These are phyloP conservation scores for Podospora australis DNA, from an alignment of 495 filamentous ascomycete species.

Conservation along the genomic window DNA sequence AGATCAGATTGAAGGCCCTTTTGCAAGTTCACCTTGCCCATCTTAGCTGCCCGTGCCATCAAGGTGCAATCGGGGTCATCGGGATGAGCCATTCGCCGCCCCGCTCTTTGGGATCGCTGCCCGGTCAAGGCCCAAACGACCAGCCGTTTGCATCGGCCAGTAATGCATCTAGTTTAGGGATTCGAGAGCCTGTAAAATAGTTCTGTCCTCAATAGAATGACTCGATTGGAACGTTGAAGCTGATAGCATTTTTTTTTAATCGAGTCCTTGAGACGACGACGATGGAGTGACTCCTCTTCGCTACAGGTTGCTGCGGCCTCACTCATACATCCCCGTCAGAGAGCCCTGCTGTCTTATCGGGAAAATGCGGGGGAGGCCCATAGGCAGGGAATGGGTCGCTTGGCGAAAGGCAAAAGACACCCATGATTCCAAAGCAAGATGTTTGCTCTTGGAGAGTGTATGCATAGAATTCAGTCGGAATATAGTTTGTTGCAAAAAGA, in stretches of 20 bases:
- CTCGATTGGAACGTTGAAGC: neutral
- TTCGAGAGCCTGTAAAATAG: too few species aligned
- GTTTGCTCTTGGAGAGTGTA: neutral
- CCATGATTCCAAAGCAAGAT: neutral
- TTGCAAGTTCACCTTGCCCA: too few species aligned
- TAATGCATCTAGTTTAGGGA: too few species aligned
- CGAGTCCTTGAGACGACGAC: neutral
- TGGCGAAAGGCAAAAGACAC: neutral
- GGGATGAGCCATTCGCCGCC: too few species aligned
- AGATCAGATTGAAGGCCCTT: too few species aligned
- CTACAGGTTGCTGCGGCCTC: neutral
- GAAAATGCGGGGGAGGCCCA: constrained; percentile 5
- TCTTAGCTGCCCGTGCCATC: too few species aligned
- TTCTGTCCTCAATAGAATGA: too few species aligned
- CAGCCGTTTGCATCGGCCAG: too few species aligned
- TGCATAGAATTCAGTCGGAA: neutral
- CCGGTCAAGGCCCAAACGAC: too few species aligned
- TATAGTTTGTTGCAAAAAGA: too few species aligned
- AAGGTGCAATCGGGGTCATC: too few species aligned
- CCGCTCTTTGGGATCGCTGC: too few species aligned
- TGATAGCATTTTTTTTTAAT: neutral
- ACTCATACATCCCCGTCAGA: constrained; percentile 1
- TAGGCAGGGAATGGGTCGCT: neutral
- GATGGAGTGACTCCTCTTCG: neutral
- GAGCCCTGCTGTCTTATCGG: neutral